phyloP scores from a whole-genome alignment of 2,329 filamentous ascomycete species.

The Juglanconis sp. region DNA sequence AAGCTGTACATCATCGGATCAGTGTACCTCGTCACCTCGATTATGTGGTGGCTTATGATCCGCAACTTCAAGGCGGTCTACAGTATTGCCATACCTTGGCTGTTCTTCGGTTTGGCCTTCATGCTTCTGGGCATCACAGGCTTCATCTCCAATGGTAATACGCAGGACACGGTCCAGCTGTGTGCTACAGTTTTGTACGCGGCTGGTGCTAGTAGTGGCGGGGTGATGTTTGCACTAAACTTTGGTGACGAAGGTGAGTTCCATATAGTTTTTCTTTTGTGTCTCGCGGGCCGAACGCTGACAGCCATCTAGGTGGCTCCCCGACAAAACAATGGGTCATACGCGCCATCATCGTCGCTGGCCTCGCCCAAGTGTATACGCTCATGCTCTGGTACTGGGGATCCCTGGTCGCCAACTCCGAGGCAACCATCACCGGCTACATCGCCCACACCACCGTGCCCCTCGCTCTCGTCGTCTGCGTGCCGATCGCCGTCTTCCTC shows the following conservation, averaged over 20 bases:
- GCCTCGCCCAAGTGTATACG: conserved; percentile 64
- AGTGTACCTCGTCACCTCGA: conserved; percentile 56
- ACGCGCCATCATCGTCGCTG: conserved; percentile 63
- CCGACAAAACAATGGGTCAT: conserved; percentile 66
- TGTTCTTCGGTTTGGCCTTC: conserved; percentile 62
- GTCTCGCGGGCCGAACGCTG: conserved; percentile 36
- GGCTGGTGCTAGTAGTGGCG: conserved; percentile 59
- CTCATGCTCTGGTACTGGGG: conserved; percentile 68
- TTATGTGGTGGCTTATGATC: conserved; percentile 62
- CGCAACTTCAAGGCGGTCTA: conserved; percentile 55
- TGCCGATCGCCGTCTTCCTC: conserved; percentile 56
- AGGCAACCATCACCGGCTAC: conserved; percentile 37
- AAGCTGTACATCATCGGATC: conserved; percentile 60
- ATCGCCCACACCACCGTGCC: conserved; percentile 31
- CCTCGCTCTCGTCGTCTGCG: conserved; percentile 43
- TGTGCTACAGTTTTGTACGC: conserved; percentile 61
- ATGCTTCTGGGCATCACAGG: conserved; percentile 59
- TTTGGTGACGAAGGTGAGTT: conserved; percentile 56
- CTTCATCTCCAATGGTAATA: conserved; percentile 37
- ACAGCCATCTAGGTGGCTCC: conserved; percentile 43
- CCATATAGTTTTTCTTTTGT: conserved; percentile 60
- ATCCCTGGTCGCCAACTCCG: conserved; percentile 45
- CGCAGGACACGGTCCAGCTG: conserved; percentile 50
- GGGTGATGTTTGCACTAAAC: conserved; percentile 65
- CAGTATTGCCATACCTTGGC: conserved; percentile 56